A percentile compares a stretch with the other conserved stretches of the same genome.
phyloP scores from a whole-genome alignment of 2,329 filamentous ascomycete species.

The Simplicillium aogashimaense region DNA sequence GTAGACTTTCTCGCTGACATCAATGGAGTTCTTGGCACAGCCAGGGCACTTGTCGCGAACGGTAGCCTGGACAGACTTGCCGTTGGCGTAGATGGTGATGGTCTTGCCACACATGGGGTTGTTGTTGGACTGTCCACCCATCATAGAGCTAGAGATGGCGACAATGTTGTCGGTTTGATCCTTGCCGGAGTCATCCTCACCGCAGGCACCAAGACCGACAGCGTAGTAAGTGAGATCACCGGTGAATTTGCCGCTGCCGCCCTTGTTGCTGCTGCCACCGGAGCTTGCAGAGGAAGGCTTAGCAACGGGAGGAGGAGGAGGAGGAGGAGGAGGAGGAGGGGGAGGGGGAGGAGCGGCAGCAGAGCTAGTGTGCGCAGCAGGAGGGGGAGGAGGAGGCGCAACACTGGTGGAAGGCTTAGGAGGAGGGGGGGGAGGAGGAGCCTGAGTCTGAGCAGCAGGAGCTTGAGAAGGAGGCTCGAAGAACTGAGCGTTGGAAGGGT shows the following conservation, averaged over 20 bases:
- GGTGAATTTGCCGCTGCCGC: conserved; percentile 19
- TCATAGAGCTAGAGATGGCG: conserved; percentile 55
- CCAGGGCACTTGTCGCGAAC: conserved; percentile 71
- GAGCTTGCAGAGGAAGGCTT: conserved; percentile 3
- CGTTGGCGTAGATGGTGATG: conserved; percentile 52
- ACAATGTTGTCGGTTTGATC: conserved; percentile 51
- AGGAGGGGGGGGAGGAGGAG: conserved; percentile 6
- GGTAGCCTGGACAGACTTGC: conserved; percentile 45
- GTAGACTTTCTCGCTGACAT: conserved; percentile 50
- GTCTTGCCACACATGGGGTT: conserved; percentile 63
- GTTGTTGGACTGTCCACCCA: conserved; percentile 53
- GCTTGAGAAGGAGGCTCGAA: conserved; percentile 13
- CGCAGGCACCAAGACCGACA: conserved; percentile 60
- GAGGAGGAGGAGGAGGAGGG: conserved; percentile 7
- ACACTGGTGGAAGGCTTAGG: conserved; percentile 1
- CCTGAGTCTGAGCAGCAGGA: conserved; percentile 4
- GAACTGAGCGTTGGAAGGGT: conserved; percentile 19
- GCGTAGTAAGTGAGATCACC: conserved; percentile 71
- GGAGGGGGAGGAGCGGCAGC: conserved; percentile 6
- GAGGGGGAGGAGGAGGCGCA: conserved; percentile 11
- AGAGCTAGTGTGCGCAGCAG: conserved; percentile 1
- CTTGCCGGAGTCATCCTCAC: conserved; percentile 46
- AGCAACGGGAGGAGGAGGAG: conserved; percentile 8
- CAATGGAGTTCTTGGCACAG: conserved; percentile 46
- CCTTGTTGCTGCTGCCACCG: conserved; percentile 3